phyloP scores from a whole-genome alignment of 1,284 basidiomycete species.

The Exsudoporus floridanus region DNA sequence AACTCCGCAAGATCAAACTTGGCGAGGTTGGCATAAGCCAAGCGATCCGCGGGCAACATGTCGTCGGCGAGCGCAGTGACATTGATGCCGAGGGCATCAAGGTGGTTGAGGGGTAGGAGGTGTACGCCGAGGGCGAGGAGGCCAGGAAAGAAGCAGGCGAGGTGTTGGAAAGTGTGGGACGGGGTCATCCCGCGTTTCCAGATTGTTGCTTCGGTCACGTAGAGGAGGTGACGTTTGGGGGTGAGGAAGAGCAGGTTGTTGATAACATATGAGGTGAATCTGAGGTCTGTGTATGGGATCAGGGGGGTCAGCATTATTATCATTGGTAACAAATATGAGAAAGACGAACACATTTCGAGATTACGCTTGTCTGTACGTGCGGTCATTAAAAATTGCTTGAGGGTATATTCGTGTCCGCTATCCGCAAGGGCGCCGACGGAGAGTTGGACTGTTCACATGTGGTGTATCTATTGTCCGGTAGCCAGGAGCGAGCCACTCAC shows the following conservation, averaged over 20 bases:
- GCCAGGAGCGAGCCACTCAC: conserved; percentile 33
- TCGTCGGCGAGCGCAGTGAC: conserved; percentile 36
- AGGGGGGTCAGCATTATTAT: not conserved
- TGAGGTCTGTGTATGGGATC: conserved; percentile 49
- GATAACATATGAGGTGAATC: conserved; percentile 58
- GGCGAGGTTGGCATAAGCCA: conserved; percentile 35
- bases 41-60: conserved; percentile 38
- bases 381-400: conserved; percentile 70
- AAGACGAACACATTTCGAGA: conserved; percentile 61
- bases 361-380: conserved; percentile 56
- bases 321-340: not conserved
- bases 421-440: conserved; percentile 65
- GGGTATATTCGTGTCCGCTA: conserved; percentile 72
- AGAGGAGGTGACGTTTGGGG: conserved; percentile 63
- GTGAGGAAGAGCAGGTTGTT: conserved; percentile 65
- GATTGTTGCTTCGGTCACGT: conserved; percentile 57
- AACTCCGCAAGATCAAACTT: conserved; percentile 48
- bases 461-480: conserved; percentile 1
- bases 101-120: conserved; percentile 54
- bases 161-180: conserved; percentile 65
- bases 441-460: conserved; percentile 39
- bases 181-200: conserved; percentile 30
- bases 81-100: conserved; percentile 45
- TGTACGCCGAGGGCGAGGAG: conserved; percentile 70
- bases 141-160: conserved; percentile 77